Conservation (phyloP, 2,329 filamentous ascomycete species). For the Xylariaceae sp. region DNA sequence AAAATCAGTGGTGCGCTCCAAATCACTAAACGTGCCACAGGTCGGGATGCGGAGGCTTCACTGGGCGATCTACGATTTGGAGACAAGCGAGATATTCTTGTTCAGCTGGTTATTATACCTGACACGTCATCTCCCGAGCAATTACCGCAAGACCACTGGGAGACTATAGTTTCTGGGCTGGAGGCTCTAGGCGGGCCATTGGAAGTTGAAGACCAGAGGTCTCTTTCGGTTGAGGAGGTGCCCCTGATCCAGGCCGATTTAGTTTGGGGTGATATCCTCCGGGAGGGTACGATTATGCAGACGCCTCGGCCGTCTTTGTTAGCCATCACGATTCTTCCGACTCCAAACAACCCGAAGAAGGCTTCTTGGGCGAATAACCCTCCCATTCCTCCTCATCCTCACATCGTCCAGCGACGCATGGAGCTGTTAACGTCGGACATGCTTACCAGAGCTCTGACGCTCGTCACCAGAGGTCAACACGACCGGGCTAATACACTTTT, state of each 20-base stretch:
- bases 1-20: slow-evolving; percentile 97
- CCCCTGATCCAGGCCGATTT: slow-evolving; percentile 93
- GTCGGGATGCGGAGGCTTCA: slow-evolving; percentile 86
- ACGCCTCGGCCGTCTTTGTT: slow-evolving; percentile 84
- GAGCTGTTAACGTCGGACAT: slow-evolving; percentile 96
- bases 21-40: slow-evolving; percentile 92
- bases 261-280: slow-evolving; percentile 85
- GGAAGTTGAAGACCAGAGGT: slow-evolving; percentile 79
- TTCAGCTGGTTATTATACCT: slow-evolving; percentile 86
- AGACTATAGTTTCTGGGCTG: slow-evolving; percentile 90
- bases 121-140: slow-evolving; percentile 79
- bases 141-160: slow-evolving; percentile 90
- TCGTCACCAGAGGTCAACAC: slow-evolving; percentile 87
- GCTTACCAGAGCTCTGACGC: slow-evolving; percentile 84
- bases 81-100: slow-evolving; percentile 88
- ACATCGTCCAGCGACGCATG: slow-evolving; percentile 94
- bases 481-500: slow-evolving; percentile 90
- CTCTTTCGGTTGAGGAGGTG: slow-evolving; percentile 85
- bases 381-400: slow-evolving; percentile 90
- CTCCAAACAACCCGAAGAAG: slow-evolving; percentile 56
- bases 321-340: slow-evolving; percentile 91
- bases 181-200: slow-evolving; percentile 86
- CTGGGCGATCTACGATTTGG: slow-evolving; percentile 91
- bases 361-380: slow-evolving; percentile 61
- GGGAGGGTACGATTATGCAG: slow-evolving; percentile 80